Evolutionary conservation across 2,329 filamentous ascomycete genomes (phyloP), one percentile per base, ranked within the genome.

Genomic region (Pseudopyricularia javanii): DNA sequence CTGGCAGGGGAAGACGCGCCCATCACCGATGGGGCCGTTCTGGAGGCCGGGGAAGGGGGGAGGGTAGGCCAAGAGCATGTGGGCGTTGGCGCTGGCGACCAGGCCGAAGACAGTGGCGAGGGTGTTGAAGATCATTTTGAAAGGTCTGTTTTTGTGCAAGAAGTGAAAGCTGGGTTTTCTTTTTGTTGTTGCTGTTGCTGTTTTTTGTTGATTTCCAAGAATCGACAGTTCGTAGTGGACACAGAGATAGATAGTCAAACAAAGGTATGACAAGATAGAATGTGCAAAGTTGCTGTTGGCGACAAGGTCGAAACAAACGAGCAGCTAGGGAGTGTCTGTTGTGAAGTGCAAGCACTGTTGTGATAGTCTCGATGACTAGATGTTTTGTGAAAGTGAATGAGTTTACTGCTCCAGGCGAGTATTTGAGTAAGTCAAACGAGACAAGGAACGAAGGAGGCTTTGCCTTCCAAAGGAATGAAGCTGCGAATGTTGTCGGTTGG

Each of bases 1-100:
- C 66, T 95, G 91, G 80, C 93, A 97, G 0, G 93, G 93, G 64
- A 87, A 98, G 64, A 95, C 72, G 35, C 68, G 70, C 0, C 86
- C 87, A 35, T 64, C 32, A 8, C 20, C 64, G 0, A 96, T 73
- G 1, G 93, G 91, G 3, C 70, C 69, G 68, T 86, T 91, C 68
- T 73, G 53, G 3, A 72, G 60, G 0, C 7, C 54, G 0, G 64
- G 59, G 56, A 80, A 91, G 0, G 89, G 89, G 3, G 72, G 64
- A 0, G 93, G 91, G 8, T 70, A 74, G 51, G 62, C 69, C 74
- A 97, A 84, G 40, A 78, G 70, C 75, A 96, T 85, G 68, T 97
- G 93, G 45, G 86, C 88, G 50, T 79, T 76, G 60, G 75, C 79
- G 53, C 78, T 59, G 56, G 80, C 70, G 59, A 77, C 74, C 62